Evolutionary conservation across 2,329 filamentous ascomycete genomes (phyloP).

Genomic region (Daldinia eschscholtzii): DNA sequence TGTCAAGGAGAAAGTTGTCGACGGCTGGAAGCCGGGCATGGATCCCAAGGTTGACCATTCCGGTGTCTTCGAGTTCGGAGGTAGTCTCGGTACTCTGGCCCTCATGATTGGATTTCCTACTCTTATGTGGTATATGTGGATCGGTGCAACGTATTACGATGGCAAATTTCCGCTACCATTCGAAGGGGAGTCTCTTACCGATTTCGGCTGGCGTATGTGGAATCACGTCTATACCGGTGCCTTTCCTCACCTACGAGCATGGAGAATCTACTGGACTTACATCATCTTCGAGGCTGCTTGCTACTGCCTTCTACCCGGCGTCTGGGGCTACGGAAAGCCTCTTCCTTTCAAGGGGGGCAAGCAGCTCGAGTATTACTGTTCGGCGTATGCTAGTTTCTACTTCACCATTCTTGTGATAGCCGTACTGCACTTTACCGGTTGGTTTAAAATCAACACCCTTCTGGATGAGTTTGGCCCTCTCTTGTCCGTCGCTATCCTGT

Average conservation of each 20-base stretch:
- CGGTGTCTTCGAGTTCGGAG: conserved; percentile 85
- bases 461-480: conserved; percentile 96
- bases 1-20: conserved; percentile 56
- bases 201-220: conserved; percentile 80
- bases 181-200: conserved; percentile 73
- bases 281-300: conserved; percentile 85
- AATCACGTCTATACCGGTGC: conserved; percentile 84
- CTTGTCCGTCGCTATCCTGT: conserved; percentile 92
- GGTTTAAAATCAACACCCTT: conserved; percentile 91
- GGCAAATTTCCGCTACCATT: conserved; percentile 80
- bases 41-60: conserved; percentile 74
- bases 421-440: conserved; percentile 81
- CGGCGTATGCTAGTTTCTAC: conserved; percentile 88
- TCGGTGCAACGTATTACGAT: conserved; percentile 92
- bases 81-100: conserved; percentile 79
- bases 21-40: conserved; percentile 70
- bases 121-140: conserved; percentile 99
- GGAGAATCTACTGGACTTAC: conserved; percentile 95
- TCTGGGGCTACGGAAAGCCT: conserved; percentile 89
- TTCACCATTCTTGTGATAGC: conserved; percentile 79
- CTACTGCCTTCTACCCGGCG: conserved; percentile 88
- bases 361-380: conserved; percentile 95
- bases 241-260: conserved; percentile 84
- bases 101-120: conserved; percentile 96
- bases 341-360: conserved; percentile 84